Evolutionary conservation across 148 eudicot genomes (phyloP).

Genomic region (Fagopyrum tataricum): DNA sequence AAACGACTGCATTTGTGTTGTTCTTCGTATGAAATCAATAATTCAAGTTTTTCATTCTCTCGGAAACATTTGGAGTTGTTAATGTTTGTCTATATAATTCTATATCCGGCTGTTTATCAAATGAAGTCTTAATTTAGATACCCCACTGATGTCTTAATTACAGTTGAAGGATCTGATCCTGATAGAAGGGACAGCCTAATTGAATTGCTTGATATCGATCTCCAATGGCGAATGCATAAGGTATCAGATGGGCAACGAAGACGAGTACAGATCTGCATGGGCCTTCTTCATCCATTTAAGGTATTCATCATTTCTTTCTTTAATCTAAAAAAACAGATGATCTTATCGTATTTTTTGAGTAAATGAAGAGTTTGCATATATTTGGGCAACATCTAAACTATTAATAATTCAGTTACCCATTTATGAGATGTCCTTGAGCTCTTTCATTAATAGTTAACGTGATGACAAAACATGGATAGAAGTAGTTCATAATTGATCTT

Average conservation of each 20-base stretch:
- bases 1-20: background rate
- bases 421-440: background rate
- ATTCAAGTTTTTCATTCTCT: background rate
- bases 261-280: slow-evolving; percentile 93
- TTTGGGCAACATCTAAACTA: background rate
- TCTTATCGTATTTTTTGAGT: background rate
- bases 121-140: background rate
- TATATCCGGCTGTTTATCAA: background rate
- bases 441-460: background rate
- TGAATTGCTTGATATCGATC: slow-evolving; percentile 81
- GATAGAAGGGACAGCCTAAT: slow-evolving; percentile 77
- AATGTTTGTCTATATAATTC: background rate
- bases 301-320: slow-evolving; percentile 23
- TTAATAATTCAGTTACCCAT: background rate
- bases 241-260: slow-evolving; percentile 98
- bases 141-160: slow-evolving; percentile 5
- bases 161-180: slow-evolving; percentile 91
- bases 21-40: background rate
- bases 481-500: background rate
- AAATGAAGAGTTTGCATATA: background rate
- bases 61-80: background rate
- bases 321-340: background rate
- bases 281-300: slow-evolving; percentile 92
- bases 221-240: slow-evolving; percentile 96
- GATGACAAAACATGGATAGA: background rate